phyloP scores from a whole-genome alignment of 2,329 filamentous ascomycete genomes.

The Elsinoe necatrix region DNA sequence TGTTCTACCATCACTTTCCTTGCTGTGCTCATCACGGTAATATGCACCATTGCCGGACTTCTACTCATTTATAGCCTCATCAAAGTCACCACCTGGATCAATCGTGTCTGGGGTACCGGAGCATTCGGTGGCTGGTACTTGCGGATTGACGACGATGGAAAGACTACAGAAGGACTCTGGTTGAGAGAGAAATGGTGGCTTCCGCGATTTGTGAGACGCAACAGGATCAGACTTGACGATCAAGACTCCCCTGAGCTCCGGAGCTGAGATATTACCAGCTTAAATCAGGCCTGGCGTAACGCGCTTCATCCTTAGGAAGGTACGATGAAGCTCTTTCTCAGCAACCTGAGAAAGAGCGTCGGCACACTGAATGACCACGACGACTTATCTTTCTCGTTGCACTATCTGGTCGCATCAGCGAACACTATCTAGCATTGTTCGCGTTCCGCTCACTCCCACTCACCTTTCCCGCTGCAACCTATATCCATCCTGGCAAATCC shows the following conservation, averaged over 20 bases:
- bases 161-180: conserved; percentile 13
- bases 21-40: conserved; percentile 36
- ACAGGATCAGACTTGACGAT: background rate
- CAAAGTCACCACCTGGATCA: conserved; percentile 19
- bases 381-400: too few relatives aligned
- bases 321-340: too few relatives aligned
- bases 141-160: conserved; percentile 25
- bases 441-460: background rate
- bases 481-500: background rate
- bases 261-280: background rate
- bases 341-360: too few relatives aligned
- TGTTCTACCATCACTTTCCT: conserved; percentile 41
- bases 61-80: conserved; percentile 29
- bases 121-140: conserved; percentile 24
- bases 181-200: conserved; percentile 6
- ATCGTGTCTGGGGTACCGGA: conserved; percentile 24
- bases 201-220: background rate
- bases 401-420: too few relatives aligned
- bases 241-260: background rate
- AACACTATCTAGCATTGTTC: background rate
- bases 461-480: background rate
- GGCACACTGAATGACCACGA: too few relatives aligned
- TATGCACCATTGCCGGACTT: conserved; percentile 34
- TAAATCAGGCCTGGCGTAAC: background rate
- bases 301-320: background rate